Evolutionary conservation across 1,139 yeast species (phyloP).

Genomic region (Candida pseudocylindracea): DNA sequence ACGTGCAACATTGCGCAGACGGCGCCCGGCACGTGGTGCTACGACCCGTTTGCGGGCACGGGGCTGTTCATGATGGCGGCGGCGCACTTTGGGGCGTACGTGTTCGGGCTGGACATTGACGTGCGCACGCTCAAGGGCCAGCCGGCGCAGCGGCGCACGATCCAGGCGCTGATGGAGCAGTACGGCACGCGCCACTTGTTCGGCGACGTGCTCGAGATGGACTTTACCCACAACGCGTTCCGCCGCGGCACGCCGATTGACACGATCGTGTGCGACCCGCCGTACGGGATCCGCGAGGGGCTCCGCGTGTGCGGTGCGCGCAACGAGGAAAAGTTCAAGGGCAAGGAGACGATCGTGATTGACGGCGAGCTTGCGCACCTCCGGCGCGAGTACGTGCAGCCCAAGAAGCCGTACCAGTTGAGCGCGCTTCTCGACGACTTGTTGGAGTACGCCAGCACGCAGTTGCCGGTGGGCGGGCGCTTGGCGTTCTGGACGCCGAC

Average conservation of each 20-base stretch:
- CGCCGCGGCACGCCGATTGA: slow-evolving; percentile 43
- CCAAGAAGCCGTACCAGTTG: slow-evolving; percentile 77
- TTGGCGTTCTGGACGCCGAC: slow-evolving; percentile 97
- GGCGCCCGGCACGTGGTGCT: slow-evolving; percentile 37
- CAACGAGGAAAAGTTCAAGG: slow-evolving; percentile 29
- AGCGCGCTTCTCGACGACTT: slow-evolving; percentile 60
- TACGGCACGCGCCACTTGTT: slow-evolving; percentile 36
- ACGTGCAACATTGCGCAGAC: slow-evolving; percentile 78
- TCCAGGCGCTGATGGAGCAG: slow-evolving; percentile 50
- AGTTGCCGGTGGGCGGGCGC: slow-evolving; percentile 57
- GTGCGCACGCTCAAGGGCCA: slow-evolving; percentile 69
- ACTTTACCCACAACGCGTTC: slow-evolving; percentile 78
- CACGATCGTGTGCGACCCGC: slow-evolving; percentile 87
- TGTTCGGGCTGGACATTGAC: slow-evolving; percentile 84
- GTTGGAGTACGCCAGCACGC: slow-evolving; percentile 43
- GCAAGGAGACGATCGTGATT: slow-evolving; percentile 46
- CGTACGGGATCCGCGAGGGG: slow-evolving; percentile 94
- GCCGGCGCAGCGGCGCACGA: slow-evolving; percentile 17
- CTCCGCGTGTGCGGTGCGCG: slow-evolving; percentile 80
- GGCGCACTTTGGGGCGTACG: slow-evolving; percentile 62
- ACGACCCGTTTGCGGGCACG: slow-evolving; percentile 95
- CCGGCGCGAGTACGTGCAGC: slow-evolving; percentile 71
- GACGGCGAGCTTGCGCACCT: slow-evolving; percentile 65
- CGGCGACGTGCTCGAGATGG: slow-evolving; percentile 75
- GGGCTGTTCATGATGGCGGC: slow-evolving; percentile 89